Evolutionary conservation across 2,329 filamentous ascomycete species (phyloP), one percentile per base, ranked within the genome.

Genomic region (Claviceps africana): DNA sequence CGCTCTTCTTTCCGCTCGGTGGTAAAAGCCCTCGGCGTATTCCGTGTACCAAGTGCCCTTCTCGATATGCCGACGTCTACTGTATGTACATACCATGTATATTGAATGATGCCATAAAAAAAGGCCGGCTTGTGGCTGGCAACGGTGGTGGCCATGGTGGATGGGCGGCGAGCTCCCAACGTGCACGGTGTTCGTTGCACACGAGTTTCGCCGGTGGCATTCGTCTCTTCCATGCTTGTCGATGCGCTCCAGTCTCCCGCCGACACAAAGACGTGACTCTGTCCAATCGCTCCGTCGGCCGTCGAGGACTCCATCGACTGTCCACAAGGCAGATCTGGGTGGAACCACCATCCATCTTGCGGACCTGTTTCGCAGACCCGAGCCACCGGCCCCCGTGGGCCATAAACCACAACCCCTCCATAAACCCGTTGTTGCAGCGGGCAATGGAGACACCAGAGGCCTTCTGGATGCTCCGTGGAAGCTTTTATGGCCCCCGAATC

Each of bases 311-410:
- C 51, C 53, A 51, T 53, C 47, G 35, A 28, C 47, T 50, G 39
- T 53, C 52, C 57, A 58, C 57, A 57, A 53, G 53, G 51, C 57
- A 60, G 58, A 60, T 59, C 57, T 55, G 30, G 44, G 56, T 58
- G 58, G 58, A 54, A 55, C 58, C 53, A 55, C 56, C 50, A 52
- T 37, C 50, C 45, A 42, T 50, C 53, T 53, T 55, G 25, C 51
- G 51, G 51, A 53, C 50, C 47, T 53, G 54, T 56, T 55, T 53
- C 51, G 40, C 42, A 51, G 44, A 44, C 42, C 52, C 54, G 39
- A 53, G 52, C 48, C 44, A 54, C 48, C 33, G 42, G 52, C 48
- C 54, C 52, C 52, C 51, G 50, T 53, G 22, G 35, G 46, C 43
- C 42, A 17, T 44, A 22, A 44, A 44, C 21, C 47, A 50, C 46